These are phyloP conservation scores for Nigrospora sphaerica DNA, from an alignment of 2,329 filamentous ascomycete genomes.

Conservation along the genomic window DNA sequence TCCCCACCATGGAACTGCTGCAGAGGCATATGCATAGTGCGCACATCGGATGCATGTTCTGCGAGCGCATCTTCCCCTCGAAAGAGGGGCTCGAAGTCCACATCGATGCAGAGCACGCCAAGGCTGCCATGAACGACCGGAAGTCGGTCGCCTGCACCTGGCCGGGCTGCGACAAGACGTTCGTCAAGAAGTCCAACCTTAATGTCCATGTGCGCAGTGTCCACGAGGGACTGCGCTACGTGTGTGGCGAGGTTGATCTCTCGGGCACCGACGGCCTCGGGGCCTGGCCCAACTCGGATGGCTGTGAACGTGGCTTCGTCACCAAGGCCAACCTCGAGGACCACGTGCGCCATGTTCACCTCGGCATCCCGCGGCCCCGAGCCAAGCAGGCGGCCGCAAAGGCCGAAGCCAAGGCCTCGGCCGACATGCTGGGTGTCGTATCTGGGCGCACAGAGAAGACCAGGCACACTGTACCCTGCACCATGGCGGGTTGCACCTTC, in stretches of 20 bases:
- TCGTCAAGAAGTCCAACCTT: conserved; percentile 79
- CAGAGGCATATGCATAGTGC: conserved; percentile 65
- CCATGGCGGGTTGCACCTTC: conserved; percentile 30
- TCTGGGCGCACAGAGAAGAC: conserved; percentile 31
- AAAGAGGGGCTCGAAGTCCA: conserved; percentile 67
- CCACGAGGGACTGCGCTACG: conserved; percentile 69
- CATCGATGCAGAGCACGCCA: conserved; percentile 69
- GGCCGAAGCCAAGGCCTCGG: conserved; percentile 11
- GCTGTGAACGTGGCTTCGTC: conserved; percentile 69
- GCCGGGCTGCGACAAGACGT: conserved; percentile 64
- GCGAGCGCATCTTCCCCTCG: conserved; percentile 60
- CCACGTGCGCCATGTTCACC: conserved; percentile 76
- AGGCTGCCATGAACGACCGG: conserved; percentile 51
- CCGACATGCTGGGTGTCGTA: conserved; percentile 33
- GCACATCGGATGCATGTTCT: conserved; percentile 72
- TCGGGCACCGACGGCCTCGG: conserved; percentile 47
- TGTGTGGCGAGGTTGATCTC: conserved; percentile 68
- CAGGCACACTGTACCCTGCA: conserved; percentile 37
- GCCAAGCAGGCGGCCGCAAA: conserved; percentile 10
- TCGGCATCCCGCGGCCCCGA: conserved; percentile 47
- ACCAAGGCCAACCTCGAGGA: conserved; percentile 76
- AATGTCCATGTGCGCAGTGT: conserved; percentile 70
- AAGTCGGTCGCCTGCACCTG: conserved; percentile 62
- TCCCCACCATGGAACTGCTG: conserved; percentile 65
- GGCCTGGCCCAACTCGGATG: conserved; percentile 57